A percentile compares a stretch with the other conserved stretches of the same genome.
These are phyloP conservation scores for Lepidium sativum DNA, from an alignment of 345 rosid species.

Conservation along the genomic window DNA sequence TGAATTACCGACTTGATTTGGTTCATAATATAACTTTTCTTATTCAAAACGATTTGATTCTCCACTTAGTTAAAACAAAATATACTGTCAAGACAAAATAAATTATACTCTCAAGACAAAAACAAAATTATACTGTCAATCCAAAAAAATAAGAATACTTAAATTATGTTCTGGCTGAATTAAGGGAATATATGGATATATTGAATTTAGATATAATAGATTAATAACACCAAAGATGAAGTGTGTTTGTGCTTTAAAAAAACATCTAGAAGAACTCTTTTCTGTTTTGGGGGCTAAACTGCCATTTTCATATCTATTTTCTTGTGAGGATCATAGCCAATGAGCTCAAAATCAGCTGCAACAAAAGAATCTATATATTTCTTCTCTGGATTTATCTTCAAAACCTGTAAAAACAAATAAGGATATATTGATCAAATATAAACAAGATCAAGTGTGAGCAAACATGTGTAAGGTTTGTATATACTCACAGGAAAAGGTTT, in stretches of 20 bases:
- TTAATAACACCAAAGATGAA: background rate
- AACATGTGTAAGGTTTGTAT: background rate
- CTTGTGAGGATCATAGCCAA: conserved; percentile 88
- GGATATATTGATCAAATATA: background rate
- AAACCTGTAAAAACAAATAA: conserved; percentile 40
- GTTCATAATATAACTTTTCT: background rate
- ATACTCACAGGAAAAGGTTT: conserved; percentile 86
- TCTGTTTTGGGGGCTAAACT: conserved; percentile 1
- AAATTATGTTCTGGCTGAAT: background rate
- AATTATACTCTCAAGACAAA: no score
- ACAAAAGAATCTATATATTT: conserved; percentile 74
- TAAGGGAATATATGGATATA: no score
- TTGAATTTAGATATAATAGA: no score
- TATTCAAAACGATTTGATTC: background rate
- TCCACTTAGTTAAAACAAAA: background rate
- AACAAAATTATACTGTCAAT: no score
- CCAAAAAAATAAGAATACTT: background rate
- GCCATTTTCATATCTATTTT: conserved; percentile 98
- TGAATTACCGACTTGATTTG: no score
- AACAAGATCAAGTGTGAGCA: background rate
- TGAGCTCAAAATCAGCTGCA: conserved; percentile 65
- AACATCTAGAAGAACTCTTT: background rate
- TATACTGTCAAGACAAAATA: no score
- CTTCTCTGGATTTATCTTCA: conserved; percentile 85
- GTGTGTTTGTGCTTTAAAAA: no score